Evolutionary conservation across 495 filamentous ascomycete species (phyloP), one percentile per base, ranked within the genome.

Genomic region (Penicillium taxi): DNA sequence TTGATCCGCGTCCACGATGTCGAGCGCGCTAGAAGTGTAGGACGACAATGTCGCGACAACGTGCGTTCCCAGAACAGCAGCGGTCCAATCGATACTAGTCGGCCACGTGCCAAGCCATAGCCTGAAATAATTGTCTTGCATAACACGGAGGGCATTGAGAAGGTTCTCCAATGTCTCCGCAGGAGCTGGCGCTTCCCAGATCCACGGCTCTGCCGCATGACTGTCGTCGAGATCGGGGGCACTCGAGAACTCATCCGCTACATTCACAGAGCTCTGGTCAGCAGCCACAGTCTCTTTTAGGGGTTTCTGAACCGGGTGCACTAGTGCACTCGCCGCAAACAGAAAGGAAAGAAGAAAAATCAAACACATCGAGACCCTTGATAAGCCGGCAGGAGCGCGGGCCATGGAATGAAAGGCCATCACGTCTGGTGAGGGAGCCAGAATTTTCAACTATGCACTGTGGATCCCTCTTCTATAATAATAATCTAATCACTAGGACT

Each of bases 1-100:
- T 20, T 45, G 23, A 9, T 39, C 25, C 6, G 35, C 42, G 19
- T 47, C 34, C 6, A 49, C 37, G 12, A 51, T 22, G 27, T 51
- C 48, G 11, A 58, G 32, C 26, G 54, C 45, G 5, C 25, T 20
- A 14, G 56, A 51, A 4, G 84, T 77, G 39, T 94, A 61, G 12
- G 81, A 74, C 11, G 66, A 64, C 2, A 90, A 67, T 0, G 80
- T 67, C 12, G 76, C 81, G 0, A 82, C 81, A 32, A 96, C 59
- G 34, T 91, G 78, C 0, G 90, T 93, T 22, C 80, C 80, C 53
- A 90, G 64, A 4, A 96, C 86, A 2, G 91, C 90, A 5, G 81
- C 79, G 1, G 90, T 96, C 90, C 90, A 96, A 69, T 96, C 91
- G 43, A 94, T 95, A 11, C 82, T 73, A 7, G 64, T 65, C 7